Conservation (phyloP, 495 filamentous ascomycete species). For the Penicillium cinerascens region DNA sequence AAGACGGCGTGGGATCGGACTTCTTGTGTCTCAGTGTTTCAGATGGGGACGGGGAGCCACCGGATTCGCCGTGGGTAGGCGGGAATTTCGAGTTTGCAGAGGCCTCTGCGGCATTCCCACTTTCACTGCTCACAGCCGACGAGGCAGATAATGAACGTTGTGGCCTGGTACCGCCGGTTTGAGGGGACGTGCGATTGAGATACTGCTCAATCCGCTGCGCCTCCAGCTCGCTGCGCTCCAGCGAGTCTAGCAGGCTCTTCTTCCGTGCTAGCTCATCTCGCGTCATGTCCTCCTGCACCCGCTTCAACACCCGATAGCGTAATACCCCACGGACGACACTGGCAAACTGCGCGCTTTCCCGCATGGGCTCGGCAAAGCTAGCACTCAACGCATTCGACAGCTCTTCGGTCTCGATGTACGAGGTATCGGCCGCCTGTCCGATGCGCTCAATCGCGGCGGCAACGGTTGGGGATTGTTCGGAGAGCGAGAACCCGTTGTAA, state of each 20-base stretch:
- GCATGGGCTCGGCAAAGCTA: conserved; percentile 93
- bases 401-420: conserved; percentile 93
- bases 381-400: conserved; percentile 77
- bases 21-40: conserved; percentile 30
- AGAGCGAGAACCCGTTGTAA: conserved; percentile 96
- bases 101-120: conserved; percentile 52
- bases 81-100: conserved; percentile 92
- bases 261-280: conserved; percentile 86
- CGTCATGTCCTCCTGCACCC: conserved; percentile 96
- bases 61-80: conserved; percentile 72
- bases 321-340: conserved; percentile 87
- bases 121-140: conserved; percentile 45
- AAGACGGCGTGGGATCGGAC: conserved; percentile 26
- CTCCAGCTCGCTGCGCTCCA: conserved; percentile 87
- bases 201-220: conserved; percentile 91
- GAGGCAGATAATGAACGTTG: conserved; percentile 63
- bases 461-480: conserved; percentile 80
- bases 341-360: conserved; percentile 94
- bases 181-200: conserved; percentile 62
- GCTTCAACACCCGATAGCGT: conserved; percentile 83
- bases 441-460: conserved; percentile 92
- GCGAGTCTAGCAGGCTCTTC: conserved; percentile 66
- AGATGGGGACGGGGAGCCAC: conserved; percentile 54
- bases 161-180: conserved; percentile 43
- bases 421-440: conserved; percentile 91